These are phyloP conservation scores for Colletotrichum higginsianum DNA, from an alignment of 2,329 filamentous ascomycete species.

Conservation along the genomic window DNA sequence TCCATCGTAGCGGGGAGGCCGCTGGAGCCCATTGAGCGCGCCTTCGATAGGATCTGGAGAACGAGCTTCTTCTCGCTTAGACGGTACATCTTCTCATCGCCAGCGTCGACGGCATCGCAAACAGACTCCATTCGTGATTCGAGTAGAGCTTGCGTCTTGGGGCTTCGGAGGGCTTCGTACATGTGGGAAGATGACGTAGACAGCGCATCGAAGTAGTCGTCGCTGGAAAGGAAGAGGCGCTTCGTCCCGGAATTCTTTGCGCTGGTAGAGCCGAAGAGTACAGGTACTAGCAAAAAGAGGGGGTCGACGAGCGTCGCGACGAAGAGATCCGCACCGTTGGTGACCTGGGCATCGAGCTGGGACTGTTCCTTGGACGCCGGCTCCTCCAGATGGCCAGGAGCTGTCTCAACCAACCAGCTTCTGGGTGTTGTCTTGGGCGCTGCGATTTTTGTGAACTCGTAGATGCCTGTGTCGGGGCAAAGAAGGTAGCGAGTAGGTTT, in stretches of 20 bases:
- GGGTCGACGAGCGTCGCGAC: constrained; percentile 88
- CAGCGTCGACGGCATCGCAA: constrained; percentile 87
- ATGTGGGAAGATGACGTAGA: constrained; percentile 71
- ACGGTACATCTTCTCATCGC: constrained; percentile 88
- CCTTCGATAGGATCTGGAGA: constrained; percentile 77
- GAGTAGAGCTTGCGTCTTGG: constrained; percentile 65
- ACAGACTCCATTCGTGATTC: constrained; percentile 77
- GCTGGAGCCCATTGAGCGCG: constrained; percentile 73
- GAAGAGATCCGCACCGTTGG: constrained; percentile 81
- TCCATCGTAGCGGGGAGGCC: constrained; percentile 87
- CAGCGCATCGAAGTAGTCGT: constrained; percentile 80
- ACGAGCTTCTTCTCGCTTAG: constrained; percentile 81
- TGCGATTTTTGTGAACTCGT: constrained; percentile 74
- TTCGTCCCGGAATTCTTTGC: constrained; percentile 65
- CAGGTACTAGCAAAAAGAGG: constrained; percentile 85
- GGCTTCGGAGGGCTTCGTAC: constrained; percentile 67
- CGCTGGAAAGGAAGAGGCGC: constrained; percentile 76
- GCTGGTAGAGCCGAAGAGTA: constrained; percentile 66
- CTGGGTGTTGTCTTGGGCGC: constrained; percentile 67
- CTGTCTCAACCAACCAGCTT: constrained; percentile 73
- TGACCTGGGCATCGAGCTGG: constrained; percentile 56
- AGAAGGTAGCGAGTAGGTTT: constrained; percentile 73
- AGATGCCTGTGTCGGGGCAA: constrained; percentile 73
- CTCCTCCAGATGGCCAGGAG: constrained; percentile 42
- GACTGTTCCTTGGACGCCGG: constrained; percentile 39